Evolutionary conservation across 306 rosid species (phyloP), one percentile per base, ranked within the genome.

Genomic region (Vicia faba): DNA sequence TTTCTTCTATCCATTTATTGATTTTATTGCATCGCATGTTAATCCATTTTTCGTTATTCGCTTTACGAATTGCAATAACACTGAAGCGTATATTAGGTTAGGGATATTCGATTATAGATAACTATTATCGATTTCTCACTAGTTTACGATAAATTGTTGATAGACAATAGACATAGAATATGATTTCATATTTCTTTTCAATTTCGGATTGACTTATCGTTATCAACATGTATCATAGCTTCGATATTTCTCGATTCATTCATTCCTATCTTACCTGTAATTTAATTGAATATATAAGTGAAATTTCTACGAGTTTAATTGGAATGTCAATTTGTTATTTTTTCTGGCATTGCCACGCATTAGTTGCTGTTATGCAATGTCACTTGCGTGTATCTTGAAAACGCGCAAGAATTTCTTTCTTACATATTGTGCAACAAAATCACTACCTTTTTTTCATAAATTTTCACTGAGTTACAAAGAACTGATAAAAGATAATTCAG

Each of bases 1-100:
- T 78, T 83, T 82, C 79, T 11, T 9, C 18, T 8, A 9, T 43
- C 14, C 12, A 6, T 14, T 33, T 81, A 15, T 33, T 1, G 1
- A 7, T 33, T 33, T 7, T 33, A 33, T 33, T 33, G 8, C 9
- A 8, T 40, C 5, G 40, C 20, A 60, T 41, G 28, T 59, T 9
- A 31, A 31, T 31, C 38, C 8, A 33, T 5, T 2, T 69, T 10
- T 3, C 28, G 2, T 63, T 23, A 8, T 69, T 75, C 45, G 23
- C 41, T 67, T 15, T 31, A 31, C 5, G 5, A 6, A 5, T 46
- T 15, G 11, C 20, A 45, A 45, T 13, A 33, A 19, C 7, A 10
- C 66, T n/a, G 11, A 38, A 65, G 3, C 11, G 16, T 54, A 68
- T 5, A 46, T 51, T 51, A 51, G 18, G 67, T 64, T 76, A 63